phyloP scores from a whole-genome alignment of 164 flowering plant genomes.

The Vitis labrusca region DNA sequence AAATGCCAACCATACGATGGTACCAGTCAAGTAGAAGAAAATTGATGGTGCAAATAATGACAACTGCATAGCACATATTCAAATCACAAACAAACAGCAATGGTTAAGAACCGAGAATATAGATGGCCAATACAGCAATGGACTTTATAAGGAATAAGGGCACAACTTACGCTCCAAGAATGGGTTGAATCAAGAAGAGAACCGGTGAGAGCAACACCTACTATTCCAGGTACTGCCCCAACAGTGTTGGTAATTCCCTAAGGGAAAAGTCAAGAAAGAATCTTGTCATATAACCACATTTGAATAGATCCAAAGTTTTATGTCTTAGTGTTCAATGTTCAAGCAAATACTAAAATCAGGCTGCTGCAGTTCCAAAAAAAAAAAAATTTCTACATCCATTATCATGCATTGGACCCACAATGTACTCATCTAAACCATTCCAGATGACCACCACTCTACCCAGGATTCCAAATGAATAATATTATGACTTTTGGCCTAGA shows the following conservation, averaged over 20 bases:
- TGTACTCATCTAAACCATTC: not conserved
- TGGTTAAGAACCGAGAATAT: not conserved
- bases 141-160: not conserved
- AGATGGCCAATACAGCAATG: not conserved
- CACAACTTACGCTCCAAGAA: slow-evolving; percentile 91
- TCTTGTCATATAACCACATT: not conserved
- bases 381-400: not conserved
- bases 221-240: slow-evolving; percentile 96
- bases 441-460: not conserved
- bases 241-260: slow-evolving; percentile 97
- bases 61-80: slow-evolving; percentile 40
- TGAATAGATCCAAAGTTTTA: not conserved
- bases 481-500: not conserved
- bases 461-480: no score
- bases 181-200: slow-evolving; percentile 91
- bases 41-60: slow-evolving; percentile 92
- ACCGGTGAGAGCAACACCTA: slow-evolving; percentile 94
- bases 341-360: no score
- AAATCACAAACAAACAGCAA: not conserved
- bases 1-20: slow-evolving; percentile 77
- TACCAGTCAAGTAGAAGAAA: slow-evolving; percentile 96
- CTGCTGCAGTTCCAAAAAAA: not conserved
- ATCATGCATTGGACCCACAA: not conserved
- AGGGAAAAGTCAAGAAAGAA: not conserved
- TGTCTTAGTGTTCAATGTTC: no score